A percentile compares a stretch with the other conserved stretches of the same genome.
Conservation (phyloP, 1,139 yeast genomes). For the Pichia sp. region DNA sequence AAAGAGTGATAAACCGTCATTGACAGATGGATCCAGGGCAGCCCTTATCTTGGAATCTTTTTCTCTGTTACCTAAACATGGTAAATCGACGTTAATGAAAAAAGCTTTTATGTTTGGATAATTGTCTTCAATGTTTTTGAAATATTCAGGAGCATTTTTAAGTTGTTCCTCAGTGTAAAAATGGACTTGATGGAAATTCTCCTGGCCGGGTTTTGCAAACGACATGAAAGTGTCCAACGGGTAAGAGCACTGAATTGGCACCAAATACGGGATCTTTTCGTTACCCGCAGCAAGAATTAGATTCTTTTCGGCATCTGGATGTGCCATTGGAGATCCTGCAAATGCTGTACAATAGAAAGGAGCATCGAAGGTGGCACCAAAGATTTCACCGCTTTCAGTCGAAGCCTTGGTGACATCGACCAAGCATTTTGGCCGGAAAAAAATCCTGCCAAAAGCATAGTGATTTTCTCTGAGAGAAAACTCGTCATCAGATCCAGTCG, state of each 20-base stretch:
- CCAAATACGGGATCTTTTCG: conserved; percentile 46
- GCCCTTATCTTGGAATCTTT: conserved; percentile 30
- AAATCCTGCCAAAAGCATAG: conserved; percentile 37
- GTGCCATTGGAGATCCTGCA: conserved; percentile 62
- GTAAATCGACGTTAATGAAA: conserved; percentile 55
- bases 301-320: conserved; percentile 57
- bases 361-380: conserved; percentile 40
- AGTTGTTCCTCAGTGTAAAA: conserved; percentile 40
- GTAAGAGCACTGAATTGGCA: conserved; percentile 48
- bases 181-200: conserved; percentile 51
- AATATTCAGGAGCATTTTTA: conserved; percentile 31
- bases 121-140: conserved; percentile 32
- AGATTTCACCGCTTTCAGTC: conserved; percentile 37
- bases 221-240: conserved; percentile 46
- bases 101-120: conserved; percentile 46
- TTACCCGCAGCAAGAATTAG: conserved; percentile 44
- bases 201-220: conserved; percentile 39
- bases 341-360: conserved; percentile 68
- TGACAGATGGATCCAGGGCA: conserved; percentile 31
- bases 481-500: conserved; percentile 39
- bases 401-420: conserved; percentile 39
- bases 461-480: conserved; percentile 37
- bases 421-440: conserved; percentile 44
- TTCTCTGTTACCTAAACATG: conserved; percentile 53
- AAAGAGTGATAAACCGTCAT: conserved; percentile 24